Conservation (phyloP, 495 filamentous ascomycete genomes). For the Margaritispora aquatica region DNA sequence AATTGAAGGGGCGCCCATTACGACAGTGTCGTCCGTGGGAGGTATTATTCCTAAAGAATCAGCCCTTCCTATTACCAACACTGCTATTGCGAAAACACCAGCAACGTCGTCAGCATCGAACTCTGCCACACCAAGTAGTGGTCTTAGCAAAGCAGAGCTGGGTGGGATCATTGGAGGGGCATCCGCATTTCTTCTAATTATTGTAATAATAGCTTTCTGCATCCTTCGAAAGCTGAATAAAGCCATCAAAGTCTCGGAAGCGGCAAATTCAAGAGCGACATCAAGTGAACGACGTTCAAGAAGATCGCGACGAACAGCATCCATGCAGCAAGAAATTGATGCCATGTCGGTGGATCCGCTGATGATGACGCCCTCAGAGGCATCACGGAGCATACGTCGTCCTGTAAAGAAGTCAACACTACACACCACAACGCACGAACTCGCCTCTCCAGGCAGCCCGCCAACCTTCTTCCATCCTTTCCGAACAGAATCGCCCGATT, state of each 20-base stretch:
- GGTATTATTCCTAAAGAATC: conserved; percentile 10
- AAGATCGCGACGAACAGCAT: not conserved
- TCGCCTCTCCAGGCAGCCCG: conserved; percentile 9
- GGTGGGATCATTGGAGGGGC: conserved; percentile 23
- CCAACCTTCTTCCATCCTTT: conserved; percentile 12
- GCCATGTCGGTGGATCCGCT: conserved; percentile 19
- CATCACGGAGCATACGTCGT: conserved; percentile 2
- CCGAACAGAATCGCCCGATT: not conserved
- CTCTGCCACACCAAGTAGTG: not conserved
- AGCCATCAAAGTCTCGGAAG: conserved; percentile 11
- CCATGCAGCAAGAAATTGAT: conserved; percentile 10
- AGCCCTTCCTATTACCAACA: not conserved
- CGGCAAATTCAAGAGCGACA: conserved; percentile 7
- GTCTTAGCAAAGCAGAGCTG: conserved; percentile 12
- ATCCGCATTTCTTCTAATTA: conserved; percentile 13
- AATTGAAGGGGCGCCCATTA: conserved; percentile 5
- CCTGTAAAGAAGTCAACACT: not conserved
- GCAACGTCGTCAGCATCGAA: not conserved
- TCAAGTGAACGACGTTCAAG: conserved; percentile 9
- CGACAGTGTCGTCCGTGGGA: not conserved
- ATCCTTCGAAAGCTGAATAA: conserved; percentile 20
- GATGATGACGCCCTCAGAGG: conserved; percentile 17
- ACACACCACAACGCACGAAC: conserved; percentile 7
- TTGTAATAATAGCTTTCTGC: conserved; percentile 13
- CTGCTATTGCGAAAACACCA: conserved; percentile 12